A percentile compares a stretch with the other conserved stretches of the same genome.
phyloP scores from a whole-genome alignment of 2,329 filamentous ascomycete genomes.

The Botrytis medusae region DNA sequence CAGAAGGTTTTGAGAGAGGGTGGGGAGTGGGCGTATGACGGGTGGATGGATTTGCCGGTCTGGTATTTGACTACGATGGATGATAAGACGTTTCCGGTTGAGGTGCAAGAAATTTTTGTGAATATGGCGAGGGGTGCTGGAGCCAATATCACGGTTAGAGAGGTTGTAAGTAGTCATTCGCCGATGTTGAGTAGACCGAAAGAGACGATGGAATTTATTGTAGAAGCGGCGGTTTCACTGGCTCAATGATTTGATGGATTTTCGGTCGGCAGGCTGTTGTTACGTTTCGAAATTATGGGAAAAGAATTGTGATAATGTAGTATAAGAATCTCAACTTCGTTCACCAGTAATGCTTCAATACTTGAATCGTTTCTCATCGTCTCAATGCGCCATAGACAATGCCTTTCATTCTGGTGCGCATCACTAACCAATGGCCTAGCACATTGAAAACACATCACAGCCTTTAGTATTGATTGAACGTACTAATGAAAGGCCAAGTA shows the following conservation, averaged over 20 bases:
- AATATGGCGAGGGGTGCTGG: slow-evolving; percentile 43
- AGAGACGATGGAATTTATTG: slow-evolving; percentile 41
- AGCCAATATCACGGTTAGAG: slow-evolving; percentile 39
- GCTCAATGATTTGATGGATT: neutral
- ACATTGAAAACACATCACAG: neutral
- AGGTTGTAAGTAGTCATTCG: slow-evolving; percentile 45
- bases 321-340: neutral
- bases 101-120: slow-evolving; percentile 42
- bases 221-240: slow-evolving; percentile 42
- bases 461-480: fast-evolving
- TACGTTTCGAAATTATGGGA: no score
- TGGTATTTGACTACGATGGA: slow-evolving; percentile 44
- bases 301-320: neutral
- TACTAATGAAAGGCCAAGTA: neutral
- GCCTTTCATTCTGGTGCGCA: neutral
- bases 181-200: slow-evolving; percentile 46
- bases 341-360: neutral
- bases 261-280: neutral
- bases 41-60: slow-evolving; percentile 36
- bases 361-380: no score
- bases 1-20: slow-evolving; percentile 45
- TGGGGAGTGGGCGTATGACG: slow-evolving; percentile 37
- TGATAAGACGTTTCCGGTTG: slow-evolving; percentile 43
- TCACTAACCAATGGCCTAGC: neutral
- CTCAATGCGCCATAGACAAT: neutral